Base-by-base conservation (phyloP, 495 filamentous ascomycete species). In the Penicillium silybi region DNA sequence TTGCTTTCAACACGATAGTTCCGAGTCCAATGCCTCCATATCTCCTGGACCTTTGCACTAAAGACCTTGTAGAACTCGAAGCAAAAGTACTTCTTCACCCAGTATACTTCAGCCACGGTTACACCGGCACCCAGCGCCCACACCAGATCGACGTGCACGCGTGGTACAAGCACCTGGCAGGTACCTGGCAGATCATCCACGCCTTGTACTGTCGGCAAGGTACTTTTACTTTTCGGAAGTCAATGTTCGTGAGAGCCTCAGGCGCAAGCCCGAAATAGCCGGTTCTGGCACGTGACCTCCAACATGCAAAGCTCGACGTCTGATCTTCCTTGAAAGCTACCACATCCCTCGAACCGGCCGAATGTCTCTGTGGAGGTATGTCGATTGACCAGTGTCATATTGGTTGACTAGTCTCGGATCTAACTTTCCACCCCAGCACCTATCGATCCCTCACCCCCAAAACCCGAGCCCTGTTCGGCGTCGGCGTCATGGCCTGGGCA, bases 401-500 rank as follows among this genome's bases (percentile, higher is more conserved):
- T 3, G 4, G 23, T 35, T 7, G 18, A 39, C 13, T n/a, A 46
- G 27, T 17, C 20, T 17, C 38, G 20, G 40, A 57, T 61, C 39
- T 46, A 47, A 56, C 48, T 41, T 25, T 43, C 6, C 22, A 23
- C n/a, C 16, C 29, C 22, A 84, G 81, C 56, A 80, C 75, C 58
- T 89, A 88, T 69, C 76, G 71, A 55, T 70, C 64, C 50, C 80
- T 89, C 43, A 54, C 75, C 26, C 80, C 83, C 4, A 78, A 79
- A 57, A 84, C 85, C 6, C 80, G 85, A 41, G 69, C 85, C 45
- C 59, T 84, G 23, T 72, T 89, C 63, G 86, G 87, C 45, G 50
- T 81, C 46, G 84, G 83, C 55, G 65, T 86, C 34, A 83, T 89
- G 64, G 79, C 75, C 25, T 89, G 84, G 72, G 83, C 83, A 0